A percentile compares a stretch with the other conserved stretches of the same genome.
These are phyloP conservation scores for Tricholoma saponaceum DNA, from an alignment of 768 basidiomycete species.

Conservation along the genomic window DNA sequence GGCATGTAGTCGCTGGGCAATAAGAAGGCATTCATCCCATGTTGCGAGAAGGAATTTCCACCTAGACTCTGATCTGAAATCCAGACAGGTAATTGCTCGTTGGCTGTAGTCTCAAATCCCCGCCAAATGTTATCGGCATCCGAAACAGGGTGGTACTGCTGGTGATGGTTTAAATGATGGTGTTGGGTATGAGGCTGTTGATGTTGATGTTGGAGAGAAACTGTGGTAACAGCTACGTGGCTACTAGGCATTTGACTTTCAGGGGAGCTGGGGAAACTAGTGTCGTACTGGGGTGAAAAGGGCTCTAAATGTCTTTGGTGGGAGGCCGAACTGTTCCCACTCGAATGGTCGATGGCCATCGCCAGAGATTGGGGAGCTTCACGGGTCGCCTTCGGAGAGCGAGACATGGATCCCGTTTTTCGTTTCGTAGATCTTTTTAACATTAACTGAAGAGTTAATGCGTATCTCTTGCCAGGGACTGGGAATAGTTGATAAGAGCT, in stretches of 20 bases:
- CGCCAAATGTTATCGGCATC: constrained; percentile 73
- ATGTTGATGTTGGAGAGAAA: constrained; percentile 20
- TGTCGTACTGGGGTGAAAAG: constrained; percentile 57
- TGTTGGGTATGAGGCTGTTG: constrained; percentile 23
- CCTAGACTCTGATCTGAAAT: constrained; percentile 81
- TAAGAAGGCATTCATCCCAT: constrained; percentile 84
- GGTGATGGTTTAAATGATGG: constrained; percentile 21
- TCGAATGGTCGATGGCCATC: constrained; percentile 42
- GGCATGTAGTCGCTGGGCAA: constrained; percentile 73
- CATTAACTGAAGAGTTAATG: constrained; percentile 86
- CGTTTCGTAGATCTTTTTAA: constrained; percentile 72
- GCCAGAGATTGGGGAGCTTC: constrained; percentile 47
- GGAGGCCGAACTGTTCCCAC: constrained; percentile 20
- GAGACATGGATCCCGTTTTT: constrained; percentile 47
- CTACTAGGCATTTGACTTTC: constrained; percentile 23
- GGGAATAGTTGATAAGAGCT: constrained; percentile 8
- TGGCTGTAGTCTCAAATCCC: constrained; percentile 66
- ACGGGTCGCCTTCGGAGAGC: constrained; percentile 57
- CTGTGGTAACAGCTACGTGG: constrained; percentile 17
- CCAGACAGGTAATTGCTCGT: constrained; percentile 81
- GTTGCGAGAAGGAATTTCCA: constrained; percentile 69
- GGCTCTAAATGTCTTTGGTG: constrained; percentile 43
- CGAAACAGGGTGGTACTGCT: constrained; percentile 20
- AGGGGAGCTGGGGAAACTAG: constrained; percentile 30
- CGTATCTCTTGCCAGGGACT: constrained; percentile 95